phyloP scores from a whole-genome alignment of 352 stramenopile species.

The Phytopythium ostracodes region DNA sequence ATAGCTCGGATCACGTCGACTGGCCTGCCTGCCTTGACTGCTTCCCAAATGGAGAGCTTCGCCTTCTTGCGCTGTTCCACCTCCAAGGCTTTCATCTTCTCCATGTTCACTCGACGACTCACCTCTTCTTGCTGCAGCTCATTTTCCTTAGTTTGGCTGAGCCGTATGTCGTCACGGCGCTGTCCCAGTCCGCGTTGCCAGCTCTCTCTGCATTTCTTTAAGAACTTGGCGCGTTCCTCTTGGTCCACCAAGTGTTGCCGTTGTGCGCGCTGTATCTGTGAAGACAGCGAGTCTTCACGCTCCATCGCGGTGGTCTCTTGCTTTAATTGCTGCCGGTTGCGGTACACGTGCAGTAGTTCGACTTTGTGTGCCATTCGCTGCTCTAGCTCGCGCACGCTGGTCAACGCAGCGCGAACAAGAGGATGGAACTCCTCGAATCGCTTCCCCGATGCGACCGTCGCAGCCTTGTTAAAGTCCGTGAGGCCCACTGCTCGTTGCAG shows the following conservation, averaged over 20 bases:
- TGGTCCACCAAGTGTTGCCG: slow-evolving; percentile 15
- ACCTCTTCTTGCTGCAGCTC: slow-evolving; percentile 11
- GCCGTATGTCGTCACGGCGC: slow-evolving; percentile 23
- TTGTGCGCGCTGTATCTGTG: slow-evolving; percentile 13
- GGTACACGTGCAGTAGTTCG: slow-evolving; percentile 29
- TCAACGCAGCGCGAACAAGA: slow-evolving; percentile 23
- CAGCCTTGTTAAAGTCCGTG: slow-evolving; percentile 40
- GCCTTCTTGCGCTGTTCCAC: slow-evolving; percentile 18
- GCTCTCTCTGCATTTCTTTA: slow-evolving; percentile 28
- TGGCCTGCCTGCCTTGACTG: slow-evolving; percentile 39
- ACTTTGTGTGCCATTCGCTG: slow-evolving; percentile 30
- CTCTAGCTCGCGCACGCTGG: slow-evolving; percentile 27
- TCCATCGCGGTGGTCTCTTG: slow-evolving; percentile 33
- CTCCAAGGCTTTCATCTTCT: slow-evolving; percentile 18
- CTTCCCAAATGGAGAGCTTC: slow-evolving; percentile 71
- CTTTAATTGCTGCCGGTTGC: slow-evolving; percentile 19
- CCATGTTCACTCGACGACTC: slow-evolving; percentile 12
- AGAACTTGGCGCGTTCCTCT: slow-evolving; percentile 19
- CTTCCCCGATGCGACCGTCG: slow-evolving; percentile 28
- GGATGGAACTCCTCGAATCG: slow-evolving; percentile 51
- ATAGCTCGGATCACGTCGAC: slow-evolving; percentile 50
- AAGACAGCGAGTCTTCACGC: slow-evolving; percentile 31
- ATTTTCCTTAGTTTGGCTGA: slow-evolving; percentile 2
- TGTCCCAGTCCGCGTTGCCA: slow-evolving; percentile 41
- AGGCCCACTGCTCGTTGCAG: slow-evolving; percentile 40